Conservation (phyloP, 2,329 filamentous ascomycete genomes). For the Phaeosphaeria sp. region DNA sequence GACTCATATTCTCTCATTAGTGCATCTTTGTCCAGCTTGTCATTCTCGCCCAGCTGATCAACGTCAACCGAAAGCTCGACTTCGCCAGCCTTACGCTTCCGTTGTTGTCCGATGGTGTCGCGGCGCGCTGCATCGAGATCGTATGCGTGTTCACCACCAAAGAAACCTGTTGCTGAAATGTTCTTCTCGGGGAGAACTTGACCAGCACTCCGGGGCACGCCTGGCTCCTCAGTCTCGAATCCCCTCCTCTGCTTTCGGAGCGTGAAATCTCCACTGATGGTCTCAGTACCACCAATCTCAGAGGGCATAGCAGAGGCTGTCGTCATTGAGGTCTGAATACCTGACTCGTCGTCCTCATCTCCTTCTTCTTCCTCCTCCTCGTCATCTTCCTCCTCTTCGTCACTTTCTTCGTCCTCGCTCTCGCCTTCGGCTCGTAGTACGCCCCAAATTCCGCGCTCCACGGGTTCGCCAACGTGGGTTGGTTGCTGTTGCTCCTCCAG, state of each 20-base stretch:
- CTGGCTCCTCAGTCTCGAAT: constrained; percentile 85
- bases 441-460: constrained; percentile 91
- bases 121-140: constrained; percentile 71
- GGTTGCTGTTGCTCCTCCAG: constrained; percentile 66
- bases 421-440: constrained; percentile 83
- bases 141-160: constrained; percentile 92
- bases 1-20: constrained; percentile 81
- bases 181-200: constrained; percentile 89
- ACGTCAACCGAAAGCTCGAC: constrained; percentile 91
- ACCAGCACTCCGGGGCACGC: constrained; percentile 76
- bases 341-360: constrained; percentile 60
- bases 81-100: constrained; percentile 91
- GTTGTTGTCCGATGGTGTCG: constrained; percentile 78
- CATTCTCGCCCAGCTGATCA: constrained; percentile 76
- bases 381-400: constrained; percentile 63
- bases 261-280: constrained; percentile 85
- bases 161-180: constrained; percentile 88
- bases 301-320: constrained; percentile 81
- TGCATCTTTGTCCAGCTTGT: constrained; percentile 84
- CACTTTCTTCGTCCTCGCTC: constrained; percentile 70
- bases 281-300: constrained; percentile 78
- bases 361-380: constrained; percentile 78
- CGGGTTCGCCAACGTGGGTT: constrained; percentile 68
- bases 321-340: constrained; percentile 74
- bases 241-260: constrained; percentile 82